phyloP scores from a whole-genome alignment of 2,329 filamentous ascomycete genomes.

The Pezizomycotina sp. region DNA sequence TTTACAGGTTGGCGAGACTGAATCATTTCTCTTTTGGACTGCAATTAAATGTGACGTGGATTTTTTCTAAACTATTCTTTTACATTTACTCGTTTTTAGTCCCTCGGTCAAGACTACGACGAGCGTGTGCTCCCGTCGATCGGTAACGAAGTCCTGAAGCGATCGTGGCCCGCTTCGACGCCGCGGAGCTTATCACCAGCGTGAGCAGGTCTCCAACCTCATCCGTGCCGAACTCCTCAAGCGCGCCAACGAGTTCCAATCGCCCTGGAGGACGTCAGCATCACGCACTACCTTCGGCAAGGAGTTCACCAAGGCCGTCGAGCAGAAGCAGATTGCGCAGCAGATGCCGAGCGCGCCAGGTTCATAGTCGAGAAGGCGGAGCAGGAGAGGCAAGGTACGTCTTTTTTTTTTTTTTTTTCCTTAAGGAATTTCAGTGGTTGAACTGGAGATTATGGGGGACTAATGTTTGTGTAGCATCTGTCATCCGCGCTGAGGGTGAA shows the following conservation, averaged over 20 bases:
- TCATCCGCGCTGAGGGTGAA: slow-evolving; percentile 95
- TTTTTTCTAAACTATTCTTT: slow-evolving; percentile 11
- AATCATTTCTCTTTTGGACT: background rate
- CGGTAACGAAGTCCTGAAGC: slow-evolving; percentile 96
- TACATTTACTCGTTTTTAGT: slow-evolving; percentile 47
- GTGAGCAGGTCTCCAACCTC: slow-evolving; percentile 87
- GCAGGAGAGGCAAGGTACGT: slow-evolving; percentile 90
- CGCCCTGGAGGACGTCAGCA: slow-evolving; percentile 92
- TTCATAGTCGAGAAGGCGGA: slow-evolving; percentile 98
- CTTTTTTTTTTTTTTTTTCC: background rate
- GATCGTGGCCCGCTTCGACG: slow-evolving; percentile 97
- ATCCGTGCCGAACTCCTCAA: slow-evolving; percentile 85
- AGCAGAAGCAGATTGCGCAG: slow-evolving; percentile 99
- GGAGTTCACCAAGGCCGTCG: slow-evolving; percentile 95
- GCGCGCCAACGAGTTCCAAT: slow-evolving; percentile 97
- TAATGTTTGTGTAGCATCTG: slow-evolving; percentile 29
- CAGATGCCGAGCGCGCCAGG: slow-evolving; percentile 89
- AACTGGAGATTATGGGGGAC: background rate
- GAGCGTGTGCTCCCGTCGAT: slow-evolving; percentile 96
- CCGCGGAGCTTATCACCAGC: slow-evolving; percentile 97
- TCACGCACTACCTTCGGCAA: slow-evolving; percentile 98
- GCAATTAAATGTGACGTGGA: background rate
- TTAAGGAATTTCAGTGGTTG: background rate
- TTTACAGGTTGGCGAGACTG: slow-evolving; percentile 66
- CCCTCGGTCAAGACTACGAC: slow-evolving; percentile 94